Evolutionary conservation across 176 grass and related monocot genomes (phyloP), one percentile per base, ranked within the genome.

Genomic region (Oryza brachyantha): DNA sequence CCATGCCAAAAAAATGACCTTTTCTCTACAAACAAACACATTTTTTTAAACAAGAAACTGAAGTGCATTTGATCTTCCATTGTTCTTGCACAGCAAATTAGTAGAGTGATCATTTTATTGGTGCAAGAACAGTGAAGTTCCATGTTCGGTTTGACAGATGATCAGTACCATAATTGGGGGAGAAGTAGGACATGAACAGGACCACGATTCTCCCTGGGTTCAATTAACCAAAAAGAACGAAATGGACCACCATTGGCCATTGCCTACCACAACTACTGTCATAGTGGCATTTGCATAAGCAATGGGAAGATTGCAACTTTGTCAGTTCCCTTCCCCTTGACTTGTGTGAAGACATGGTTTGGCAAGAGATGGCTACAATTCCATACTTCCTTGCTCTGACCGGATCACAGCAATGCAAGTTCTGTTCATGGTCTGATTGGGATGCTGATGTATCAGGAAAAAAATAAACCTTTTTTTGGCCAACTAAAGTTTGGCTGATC

Each of bases 361-460:
- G 80, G 48, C 43, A 77, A 32, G 76, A 21, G 76, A 41, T 12
- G 68, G 7, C 46, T 0, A 29, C 45, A 29, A 21, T 10, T 39
- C 71, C 8, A n/a, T 19, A n/a, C 48, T 24, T 57, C 52, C 45
- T 5, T 24, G 19, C 52, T 57, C n/a, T 57, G 52, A 57, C 52
- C n/a, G n/a, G n/a, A 57, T n/a, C 52, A 57, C 52, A 22, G 50
- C 21, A 57, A 57, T 21, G 50, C 26, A 4, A 7, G 57, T 43
- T 72, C 67, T 4, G 57, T 43, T 72, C 67, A 11, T 72, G 68
- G 68, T 17, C 75, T 11, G 68, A 70, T 70, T 8, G 64, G 39
- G 13, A 17, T 24, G 69, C 17, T 4, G 38, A 60, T 52, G 19
- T 42, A 24, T 48, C 10, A 16, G 48, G 8, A 17, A 52, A 52